Conservation (phyloP, 805 yeast genomes). For the Hanseniaspora guilliermondii region DNA sequence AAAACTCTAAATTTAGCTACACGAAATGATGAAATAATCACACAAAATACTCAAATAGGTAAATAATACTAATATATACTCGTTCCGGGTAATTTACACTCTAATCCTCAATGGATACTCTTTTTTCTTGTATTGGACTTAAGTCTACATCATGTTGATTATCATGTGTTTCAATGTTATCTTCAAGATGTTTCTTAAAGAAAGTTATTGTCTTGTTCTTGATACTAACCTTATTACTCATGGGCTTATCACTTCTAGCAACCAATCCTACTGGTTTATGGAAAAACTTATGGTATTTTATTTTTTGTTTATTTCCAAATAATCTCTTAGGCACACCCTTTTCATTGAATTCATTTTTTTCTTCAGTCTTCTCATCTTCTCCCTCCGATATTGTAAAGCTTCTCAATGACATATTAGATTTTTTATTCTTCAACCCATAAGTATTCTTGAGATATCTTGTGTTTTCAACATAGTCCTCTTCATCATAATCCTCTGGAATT, state of each 20-base stretch:
- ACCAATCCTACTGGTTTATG: neutral
- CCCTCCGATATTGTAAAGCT: slow-evolving; percentile 16
- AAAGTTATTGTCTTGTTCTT: slow-evolving; percentile 7
- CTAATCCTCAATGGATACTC: slow-evolving; percentile 24
- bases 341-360: neutral
- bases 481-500: slow-evolving; percentile 35
- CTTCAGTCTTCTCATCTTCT: slow-evolving; percentile 15
- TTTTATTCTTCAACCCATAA: neutral
- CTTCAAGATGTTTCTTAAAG: slow-evolving; percentile 16
- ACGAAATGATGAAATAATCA: no score
- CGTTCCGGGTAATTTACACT: slow-evolving; percentile 2
- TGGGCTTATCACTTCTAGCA: slow-evolving; percentile 7
- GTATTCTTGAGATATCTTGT: neutral
- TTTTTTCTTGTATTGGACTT: slow-evolving; percentile 27
- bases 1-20: no score
- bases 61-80: neutral
- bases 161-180: neutral
- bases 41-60: neutral
- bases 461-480: slow-evolving; percentile 20
- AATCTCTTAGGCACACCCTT: neutral
- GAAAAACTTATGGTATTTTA: slow-evolving; percentile 4
- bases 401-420: slow-evolving; percentile 15
- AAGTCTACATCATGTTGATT: slow-evolving; percentile 18
- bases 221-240: neutral
- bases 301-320: neutral